Evolutionary conservation across 441 rosid genomes (phyloP).

Genomic region (Jatropha multifida): DNA sequence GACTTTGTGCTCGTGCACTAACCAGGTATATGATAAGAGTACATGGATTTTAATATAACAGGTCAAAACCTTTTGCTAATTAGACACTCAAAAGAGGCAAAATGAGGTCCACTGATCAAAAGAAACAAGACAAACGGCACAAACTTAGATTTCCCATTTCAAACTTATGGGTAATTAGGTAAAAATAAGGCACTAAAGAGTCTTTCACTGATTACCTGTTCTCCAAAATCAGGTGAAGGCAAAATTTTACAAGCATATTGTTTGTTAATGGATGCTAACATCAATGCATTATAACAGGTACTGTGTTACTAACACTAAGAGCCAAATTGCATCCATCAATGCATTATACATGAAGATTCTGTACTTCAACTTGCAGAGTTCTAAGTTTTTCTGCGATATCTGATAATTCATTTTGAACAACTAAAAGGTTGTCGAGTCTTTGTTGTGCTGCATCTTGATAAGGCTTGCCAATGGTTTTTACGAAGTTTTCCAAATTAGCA

Average conservation of each 20-base stretch:
- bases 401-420: conserved; percentile 54
- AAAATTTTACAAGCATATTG: neutral
- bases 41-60: neutral
- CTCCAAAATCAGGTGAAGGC: too few relatives aligned
- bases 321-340: neutral
- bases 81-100: neutral
- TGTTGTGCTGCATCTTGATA: conserved; percentile 64
- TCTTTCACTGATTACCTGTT: neutral
- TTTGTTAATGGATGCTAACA: neutral
- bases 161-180: conserved; percentile 4
- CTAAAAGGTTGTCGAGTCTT: conserved; percentile 45
- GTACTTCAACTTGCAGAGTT: conserved; percentile 56
- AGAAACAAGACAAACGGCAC: conserved; percentile 17
- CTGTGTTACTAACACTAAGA: neutral
- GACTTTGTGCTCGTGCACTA: neutral
- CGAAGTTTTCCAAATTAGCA: conserved; percentile 46
- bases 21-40: neutral
- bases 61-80: conserved; percentile 2
- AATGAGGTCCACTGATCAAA: neutral
- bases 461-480: neutral
- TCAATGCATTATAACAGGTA: neutral
- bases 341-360: conserved; percentile 69
- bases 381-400: conserved; percentile 35
- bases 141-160: conserved; percentile 13
- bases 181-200: neutral